Evolutionary conservation across 2,329 filamentous ascomycete species (phyloP).

Genomic region (Metarhizium sp.): DNA sequence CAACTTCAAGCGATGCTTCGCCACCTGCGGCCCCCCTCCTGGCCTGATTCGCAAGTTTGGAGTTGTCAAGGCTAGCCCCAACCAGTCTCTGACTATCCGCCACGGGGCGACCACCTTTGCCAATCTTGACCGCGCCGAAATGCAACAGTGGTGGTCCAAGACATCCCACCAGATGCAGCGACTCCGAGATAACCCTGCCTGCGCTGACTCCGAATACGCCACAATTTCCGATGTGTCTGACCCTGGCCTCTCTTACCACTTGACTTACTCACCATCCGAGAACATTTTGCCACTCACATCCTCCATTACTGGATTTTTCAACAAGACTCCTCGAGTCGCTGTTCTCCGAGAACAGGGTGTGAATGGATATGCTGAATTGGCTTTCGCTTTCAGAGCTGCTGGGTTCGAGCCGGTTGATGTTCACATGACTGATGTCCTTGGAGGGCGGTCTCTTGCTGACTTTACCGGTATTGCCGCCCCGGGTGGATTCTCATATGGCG

Average conservation of each 20-base stretch:
- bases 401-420: constrained; percentile 90
- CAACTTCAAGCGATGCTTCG: constrained; percentile 82
- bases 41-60: constrained; percentile 81
- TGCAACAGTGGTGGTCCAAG: constrained; percentile 81
- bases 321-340: constrained; percentile 63
- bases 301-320: constrained; percentile 41
- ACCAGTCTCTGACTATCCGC: constrained; percentile 69
- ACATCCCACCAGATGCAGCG: constrained; percentile 90
- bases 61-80: constrained; percentile 56
- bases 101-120: constrained; percentile 61
- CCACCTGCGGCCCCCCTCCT: constrained; percentile 75
- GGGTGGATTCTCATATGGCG: constrained; percentile 92
- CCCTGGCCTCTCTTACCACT: constrained; percentile 75
- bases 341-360: constrained; percentile 94
- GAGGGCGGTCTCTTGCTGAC: constrained; percentile 66
- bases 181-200: constrained; percentile 77
- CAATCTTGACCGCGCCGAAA: constrained; percentile 56
- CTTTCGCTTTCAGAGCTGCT: constrained; percentile 84
- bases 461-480: constrained; percentile 91
- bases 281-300: constrained; percentile 54
- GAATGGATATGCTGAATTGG: constrained; percentile 96
- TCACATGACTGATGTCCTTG: constrained; percentile 90
- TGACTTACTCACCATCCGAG: constrained; percentile 72
- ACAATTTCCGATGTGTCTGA: constrained; percentile 66
- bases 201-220: constrained; percentile 74